Base-by-base conservation (phyloP, 495 filamentous ascomycete genomes). In the Tuber umbilicatum region DNA sequence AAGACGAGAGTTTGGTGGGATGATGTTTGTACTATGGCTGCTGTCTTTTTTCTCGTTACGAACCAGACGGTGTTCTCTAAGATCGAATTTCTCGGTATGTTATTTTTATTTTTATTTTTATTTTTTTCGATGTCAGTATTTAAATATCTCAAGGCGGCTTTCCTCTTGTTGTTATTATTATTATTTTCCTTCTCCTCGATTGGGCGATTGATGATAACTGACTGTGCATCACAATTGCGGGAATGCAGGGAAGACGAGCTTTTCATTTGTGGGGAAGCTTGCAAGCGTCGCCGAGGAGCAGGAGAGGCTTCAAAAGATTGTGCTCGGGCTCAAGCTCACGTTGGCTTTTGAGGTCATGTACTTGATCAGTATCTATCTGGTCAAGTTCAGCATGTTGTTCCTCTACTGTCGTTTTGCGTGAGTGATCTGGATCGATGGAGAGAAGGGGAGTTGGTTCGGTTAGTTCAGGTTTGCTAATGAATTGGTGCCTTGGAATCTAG, bases 321-420 rank as follows among this genome's bases (percentile, higher is more conserved):
- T 75, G 16, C 64, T 77, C 38, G 80, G 77, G 27, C 76, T 82
- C 19, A 82, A 82, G 43, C 72, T 82, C 27, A 80, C 73, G 39
- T 68, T 82, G 19, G 80, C 77, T 4, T 82, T 74, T 37, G 80
- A 82, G 35, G 80, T 78, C 31, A 68, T 75, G 73, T 82, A 82
- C 21, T 47, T 81, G 73, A 73, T 79, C 19, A 82, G 80, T 41
- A 82, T 82, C 17, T 82, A 71, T 70, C 55, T 82, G 37, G 80
- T 82, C 41, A 82, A 82, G 55, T 79, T 82, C 27, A 72, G 80
- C 77, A 82, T 82, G 80, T 41, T 82, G 39, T 82, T 82, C 71
- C 76, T 82, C 68, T 82, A 82, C 21, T 71, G 60, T 42, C 80
- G 80, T 69, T 77, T 82, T 70, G 80, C 80, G 80, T 81, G 70